phyloP scores from a whole-genome alignment of 177 flowering plant genomes.

The Vitis hybrid region DNA sequence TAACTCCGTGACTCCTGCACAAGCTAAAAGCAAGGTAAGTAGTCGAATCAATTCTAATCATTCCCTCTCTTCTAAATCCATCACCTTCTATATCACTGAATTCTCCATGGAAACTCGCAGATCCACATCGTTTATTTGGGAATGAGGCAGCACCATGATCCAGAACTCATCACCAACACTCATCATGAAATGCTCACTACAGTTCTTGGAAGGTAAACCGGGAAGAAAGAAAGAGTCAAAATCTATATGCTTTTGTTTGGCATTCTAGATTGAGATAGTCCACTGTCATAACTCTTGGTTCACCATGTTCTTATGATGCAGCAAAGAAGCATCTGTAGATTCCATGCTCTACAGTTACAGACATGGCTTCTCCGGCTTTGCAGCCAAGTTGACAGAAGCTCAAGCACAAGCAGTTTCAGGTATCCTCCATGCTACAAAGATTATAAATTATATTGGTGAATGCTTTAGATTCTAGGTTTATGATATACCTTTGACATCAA shows the following conservation, averaged over 20 bases:
- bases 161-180: constrained; percentile 1
- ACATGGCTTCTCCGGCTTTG: constrained; percentile 31
- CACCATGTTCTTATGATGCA: background rate
- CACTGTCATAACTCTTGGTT: too few species aligned
- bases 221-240: too few species aligned
- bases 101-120: constrained; percentile 1
- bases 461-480: too few species aligned
- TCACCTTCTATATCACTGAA: accelerated
- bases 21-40: too few species aligned
- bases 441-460: too few species aligned
- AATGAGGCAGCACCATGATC: constrained; percentile 27
- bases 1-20: too few species aligned
- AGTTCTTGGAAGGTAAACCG: constrained; percentile 32
- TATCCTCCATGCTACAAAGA: background rate
- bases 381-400: constrained; percentile 21
- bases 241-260: too few species aligned
- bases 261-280: too few species aligned
- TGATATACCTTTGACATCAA: too few species aligned
- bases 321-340: constrained; percentile 16
- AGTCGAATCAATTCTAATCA: too few species aligned
- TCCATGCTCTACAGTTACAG: constrained; percentile 20
- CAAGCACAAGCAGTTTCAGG: constrained; percentile 19
- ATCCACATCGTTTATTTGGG: constrained; percentile 44
- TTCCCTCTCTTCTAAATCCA: too few species aligned
- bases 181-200: constrained; percentile 35